Conservation (phyloP, 2,329 filamentous ascomycete species). For the Ustilaginoidea virens region DNA sequence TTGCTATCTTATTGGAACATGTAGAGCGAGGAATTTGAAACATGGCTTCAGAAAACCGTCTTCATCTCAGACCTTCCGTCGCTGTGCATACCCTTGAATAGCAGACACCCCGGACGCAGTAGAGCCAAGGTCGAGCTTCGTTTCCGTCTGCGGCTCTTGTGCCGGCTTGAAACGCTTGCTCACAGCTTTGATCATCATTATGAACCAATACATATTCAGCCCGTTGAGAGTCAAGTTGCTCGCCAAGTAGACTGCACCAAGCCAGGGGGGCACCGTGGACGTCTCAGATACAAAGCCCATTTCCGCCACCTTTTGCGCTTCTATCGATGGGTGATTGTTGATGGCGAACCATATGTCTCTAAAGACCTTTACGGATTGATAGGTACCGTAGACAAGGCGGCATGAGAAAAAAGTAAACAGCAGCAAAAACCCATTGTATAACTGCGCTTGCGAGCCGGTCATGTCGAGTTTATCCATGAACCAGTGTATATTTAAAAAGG, state of each 20-base stretch:
- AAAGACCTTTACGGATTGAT: slow-evolving; percentile 54
- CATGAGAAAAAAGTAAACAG: slow-evolving; percentile 62
- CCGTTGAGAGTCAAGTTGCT: slow-evolving; percentile 59
- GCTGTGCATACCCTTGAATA: slow-evolving; percentile 7
- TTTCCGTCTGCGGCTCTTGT: slow-evolving; percentile 15
- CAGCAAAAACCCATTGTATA: slow-evolving; percentile 62
- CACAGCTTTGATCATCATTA: slow-evolving; percentile 72
- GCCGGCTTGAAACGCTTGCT: slow-evolving; percentile 54
- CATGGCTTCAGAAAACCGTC: no score
- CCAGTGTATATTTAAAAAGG: slow-evolving; percentile 82
- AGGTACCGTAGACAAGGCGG: slow-evolving; percentile 65
- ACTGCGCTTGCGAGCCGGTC: slow-evolving; percentile 58
- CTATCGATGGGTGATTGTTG: slow-evolving; percentile 20
- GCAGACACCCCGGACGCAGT: slow-evolving; percentile 13
- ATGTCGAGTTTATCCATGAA: slow-evolving; percentile 77
- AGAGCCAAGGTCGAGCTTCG: slow-evolving; percentile 14
- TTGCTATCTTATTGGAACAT: not conserved
- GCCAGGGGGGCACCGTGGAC: slow-evolving; percentile 50
- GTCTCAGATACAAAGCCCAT: slow-evolving; percentile 31
- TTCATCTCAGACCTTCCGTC: slow-evolving; percentile 17
- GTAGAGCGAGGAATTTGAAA: no score
- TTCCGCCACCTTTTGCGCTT: slow-evolving; percentile 8
- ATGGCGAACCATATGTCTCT: slow-evolving; percentile 48
- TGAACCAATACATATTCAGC: slow-evolving; percentile 75
- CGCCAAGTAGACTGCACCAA: slow-evolving; percentile 49